Percentiles rank a stretch among this genome's conserved stretches.
phyloP scores from a whole-genome alignment of 2,329 filamentous ascomycete species.

The Xylariaceae sp. region DNA sequence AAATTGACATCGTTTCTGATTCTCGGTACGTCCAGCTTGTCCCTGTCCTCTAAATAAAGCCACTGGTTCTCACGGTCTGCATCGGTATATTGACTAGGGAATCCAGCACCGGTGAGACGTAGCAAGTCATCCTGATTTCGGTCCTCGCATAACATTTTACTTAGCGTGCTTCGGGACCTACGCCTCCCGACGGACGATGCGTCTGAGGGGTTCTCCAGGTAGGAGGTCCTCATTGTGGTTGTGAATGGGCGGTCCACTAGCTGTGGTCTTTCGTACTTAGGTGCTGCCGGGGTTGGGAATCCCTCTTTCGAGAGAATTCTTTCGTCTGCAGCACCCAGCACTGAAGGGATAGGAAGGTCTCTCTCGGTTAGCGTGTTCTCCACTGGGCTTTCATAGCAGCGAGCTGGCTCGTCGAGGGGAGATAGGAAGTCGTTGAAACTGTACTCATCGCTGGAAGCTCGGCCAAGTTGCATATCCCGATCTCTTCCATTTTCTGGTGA shows the following conservation, averaged over 20 bases:
- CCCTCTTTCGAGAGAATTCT: not conserved
- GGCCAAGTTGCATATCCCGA: not conserved
- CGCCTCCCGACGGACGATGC: not conserved
- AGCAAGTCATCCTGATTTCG: not conserved
- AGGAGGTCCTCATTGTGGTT: not conserved
- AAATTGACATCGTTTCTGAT: not conserved
- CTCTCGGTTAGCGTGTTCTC: not conserved
- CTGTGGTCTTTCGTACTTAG: not conserved
- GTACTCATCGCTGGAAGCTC: not conserved
- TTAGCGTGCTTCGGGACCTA: not conserved
- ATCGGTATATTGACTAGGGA: not conserved
- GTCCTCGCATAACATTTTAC: not conserved
- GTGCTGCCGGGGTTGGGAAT: not conserved
- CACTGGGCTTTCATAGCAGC: not conserved
- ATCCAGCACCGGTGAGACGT: not conserved
- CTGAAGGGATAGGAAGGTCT: not conserved
- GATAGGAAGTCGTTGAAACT: not conserved
- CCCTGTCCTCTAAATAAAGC: not conserved
- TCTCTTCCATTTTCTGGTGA: not conserved
- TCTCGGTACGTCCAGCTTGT: not conserved
- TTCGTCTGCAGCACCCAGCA: not conserved
- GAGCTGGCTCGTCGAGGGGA: not conserved
- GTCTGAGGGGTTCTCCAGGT: not conserved
- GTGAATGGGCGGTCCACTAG: not conserved
- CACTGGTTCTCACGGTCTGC: not conserved